Conservation (phyloP, 306 rosid species). For the Cucumis cinereus region DNA sequence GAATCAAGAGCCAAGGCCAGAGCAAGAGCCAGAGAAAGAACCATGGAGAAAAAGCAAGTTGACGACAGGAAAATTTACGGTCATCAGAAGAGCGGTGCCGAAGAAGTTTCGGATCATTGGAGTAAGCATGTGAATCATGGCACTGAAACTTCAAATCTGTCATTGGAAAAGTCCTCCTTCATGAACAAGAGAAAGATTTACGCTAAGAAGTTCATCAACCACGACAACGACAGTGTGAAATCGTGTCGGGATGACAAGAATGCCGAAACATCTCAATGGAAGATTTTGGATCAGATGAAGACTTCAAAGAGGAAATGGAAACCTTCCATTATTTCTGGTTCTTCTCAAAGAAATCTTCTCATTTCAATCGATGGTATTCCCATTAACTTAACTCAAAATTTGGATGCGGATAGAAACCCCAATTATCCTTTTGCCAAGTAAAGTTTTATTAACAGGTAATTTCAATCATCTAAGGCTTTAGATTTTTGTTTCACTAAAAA, state of each 20-base stretch:
- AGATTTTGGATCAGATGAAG: slow-evolving; percentile 2
- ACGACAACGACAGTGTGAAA: neutral
- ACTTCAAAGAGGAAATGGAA: slow-evolving; percentile 2
- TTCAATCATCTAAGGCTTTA: neutral
- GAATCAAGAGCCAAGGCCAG: slow-evolving; percentile 71
- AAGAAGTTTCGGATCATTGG: neutral
- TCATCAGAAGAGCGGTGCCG: neutral
- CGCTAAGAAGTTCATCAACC: neutral
- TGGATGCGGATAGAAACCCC: slow-evolving; percentile 30
- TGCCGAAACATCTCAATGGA: neutral
- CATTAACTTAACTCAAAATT: slow-evolving; percentile 46
- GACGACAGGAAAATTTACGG: neutral
- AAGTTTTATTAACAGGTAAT: neutral
- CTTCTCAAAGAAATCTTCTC: slow-evolving; percentile 7
- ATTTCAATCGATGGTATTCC: slow-evolving; percentile 29
- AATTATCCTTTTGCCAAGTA: neutral
- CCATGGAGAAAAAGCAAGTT: slow-evolving; percentile 28
- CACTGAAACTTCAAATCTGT: neutral
- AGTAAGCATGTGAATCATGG: neutral
- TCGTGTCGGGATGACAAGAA: neutral
- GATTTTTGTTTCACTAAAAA: neutral
- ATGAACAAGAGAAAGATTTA: neutral
- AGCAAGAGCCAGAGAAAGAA: slow-evolving; percentile 72
- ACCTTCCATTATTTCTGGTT: slow-evolving; percentile 1
- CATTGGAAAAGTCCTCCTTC: neutral